Conservation (phyloP, 2,329 filamentous ascomycete species). For the Dothistroma septosporum region DNA sequence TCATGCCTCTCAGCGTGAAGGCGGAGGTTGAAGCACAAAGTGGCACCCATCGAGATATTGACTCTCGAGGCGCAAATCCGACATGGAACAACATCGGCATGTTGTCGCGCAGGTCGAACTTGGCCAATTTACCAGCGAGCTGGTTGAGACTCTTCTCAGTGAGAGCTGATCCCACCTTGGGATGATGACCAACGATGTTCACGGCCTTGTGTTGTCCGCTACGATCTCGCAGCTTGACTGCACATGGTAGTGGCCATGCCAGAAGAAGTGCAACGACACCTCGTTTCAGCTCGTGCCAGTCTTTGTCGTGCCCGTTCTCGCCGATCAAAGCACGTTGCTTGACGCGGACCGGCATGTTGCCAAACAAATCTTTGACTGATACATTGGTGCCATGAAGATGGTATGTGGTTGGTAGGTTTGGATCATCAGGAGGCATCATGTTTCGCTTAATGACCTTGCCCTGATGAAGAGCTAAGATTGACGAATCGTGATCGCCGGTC, state of each 20-base stretch:
- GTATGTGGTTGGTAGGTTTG: not conserved
- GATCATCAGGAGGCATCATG: not conserved
- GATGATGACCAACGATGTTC: constrained; percentile 18
- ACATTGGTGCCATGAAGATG: constrained; percentile 62
- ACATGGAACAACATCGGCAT: constrained; percentile 62
- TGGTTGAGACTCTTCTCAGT: constrained; percentile 30
- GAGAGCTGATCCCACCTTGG: constrained; percentile 20
- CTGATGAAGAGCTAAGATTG: constrained; percentile 66
- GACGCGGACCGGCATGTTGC: constrained; percentile 83
- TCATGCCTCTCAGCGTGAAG: constrained; percentile 63
- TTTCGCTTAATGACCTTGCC: constrained; percentile 62
- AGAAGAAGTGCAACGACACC: constrained; percentile 63
- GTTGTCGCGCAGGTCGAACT: constrained; percentile 31
- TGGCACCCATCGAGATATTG: constrained; percentile 61
- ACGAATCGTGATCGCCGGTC: constrained; percentile 55
- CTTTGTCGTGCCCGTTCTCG: constrained; percentile 53
- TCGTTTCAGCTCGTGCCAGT: constrained; percentile 62
- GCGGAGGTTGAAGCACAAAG: constrained; percentile 62
- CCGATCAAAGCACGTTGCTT: constrained; percentile 64
- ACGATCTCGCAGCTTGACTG: constrained; percentile 57
- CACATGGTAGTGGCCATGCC: constrained; percentile 58
- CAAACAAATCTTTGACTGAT: constrained; percentile 75
- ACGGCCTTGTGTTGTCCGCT: constrained; percentile 29
- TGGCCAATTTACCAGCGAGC: constrained; percentile 16
- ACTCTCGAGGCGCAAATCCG: constrained; percentile 54